These are phyloP conservation scores for Talaromyces amestolkiae DNA, from an alignment of 2,329 filamentous ascomycete species.

Conservation along the genomic window DNA sequence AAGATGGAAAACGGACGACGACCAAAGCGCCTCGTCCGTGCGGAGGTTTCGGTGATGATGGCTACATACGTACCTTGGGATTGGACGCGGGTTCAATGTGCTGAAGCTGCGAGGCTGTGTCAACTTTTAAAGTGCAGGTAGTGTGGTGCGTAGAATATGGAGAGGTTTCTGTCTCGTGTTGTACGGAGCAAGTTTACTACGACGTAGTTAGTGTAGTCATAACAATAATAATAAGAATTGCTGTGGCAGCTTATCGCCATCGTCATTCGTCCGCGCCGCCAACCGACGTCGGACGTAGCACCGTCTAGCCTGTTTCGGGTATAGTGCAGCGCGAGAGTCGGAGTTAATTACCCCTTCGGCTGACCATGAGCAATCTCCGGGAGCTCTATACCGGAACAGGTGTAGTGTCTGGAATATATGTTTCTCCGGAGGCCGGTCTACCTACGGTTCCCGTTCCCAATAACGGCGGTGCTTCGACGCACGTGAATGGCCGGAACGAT, in stretches of 20 bases:
- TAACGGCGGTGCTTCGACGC: not conserved
- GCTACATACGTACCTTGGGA: not conserved
- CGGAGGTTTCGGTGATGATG: not conserved
- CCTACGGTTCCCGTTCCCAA: not conserved
- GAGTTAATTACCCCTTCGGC: conserved; percentile 12
- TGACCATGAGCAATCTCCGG: not conserved
- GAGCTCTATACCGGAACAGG: not conserved
- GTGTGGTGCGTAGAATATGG: not conserved
- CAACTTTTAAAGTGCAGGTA: not conserved
- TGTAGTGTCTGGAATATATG: not conserved
- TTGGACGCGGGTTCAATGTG: not conserved
- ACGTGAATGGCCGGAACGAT: conserved; percentile 16
- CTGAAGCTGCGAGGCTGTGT: not conserved
- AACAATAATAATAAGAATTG: conserved; percentile 13
- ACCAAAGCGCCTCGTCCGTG: conserved; percentile 5
- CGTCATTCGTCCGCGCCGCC: conserved; percentile 1
- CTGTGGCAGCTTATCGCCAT: not conserved
- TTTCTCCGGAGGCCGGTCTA: not conserved
- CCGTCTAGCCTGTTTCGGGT: not conserved
- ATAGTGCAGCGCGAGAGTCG: not conserved
- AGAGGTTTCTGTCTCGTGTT: not conserved
- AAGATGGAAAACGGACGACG: not conserved
- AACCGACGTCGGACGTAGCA: conserved; percentile 11
- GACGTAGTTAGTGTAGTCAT: conserved; percentile 1
- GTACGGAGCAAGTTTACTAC: not conserved